Conservation (phyloP, 1,284 basidiomycete genomes). For the Rhodofomes roseus region DNA sequence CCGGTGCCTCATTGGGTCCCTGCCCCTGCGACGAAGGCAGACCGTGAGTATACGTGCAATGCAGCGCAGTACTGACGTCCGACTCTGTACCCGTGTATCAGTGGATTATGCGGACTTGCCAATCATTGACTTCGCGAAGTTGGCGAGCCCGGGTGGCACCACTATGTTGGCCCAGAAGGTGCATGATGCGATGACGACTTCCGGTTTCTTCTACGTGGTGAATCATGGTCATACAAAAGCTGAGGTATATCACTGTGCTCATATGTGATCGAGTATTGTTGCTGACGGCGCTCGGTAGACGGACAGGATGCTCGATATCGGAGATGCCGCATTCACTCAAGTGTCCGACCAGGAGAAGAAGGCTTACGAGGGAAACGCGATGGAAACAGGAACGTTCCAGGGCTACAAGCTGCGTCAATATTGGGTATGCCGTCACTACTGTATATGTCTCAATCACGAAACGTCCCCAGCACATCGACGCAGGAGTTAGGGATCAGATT, state of each 20-base stretch:
- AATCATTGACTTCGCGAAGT: slow-evolving; percentile 58
- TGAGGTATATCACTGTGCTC: slow-evolving; percentile 32
- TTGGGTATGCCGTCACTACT: not conserved
- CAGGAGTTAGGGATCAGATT: slow-evolving; percentile 56
- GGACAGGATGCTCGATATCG: slow-evolving; percentile 53
- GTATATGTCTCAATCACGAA: not conserved
- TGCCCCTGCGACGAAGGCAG: slow-evolving; percentile 28
- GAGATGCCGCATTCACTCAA: slow-evolving; percentile 49
- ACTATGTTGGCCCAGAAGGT: slow-evolving; percentile 44
- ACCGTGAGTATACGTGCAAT: not conserved
- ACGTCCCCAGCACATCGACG: slow-evolving; percentile 43
- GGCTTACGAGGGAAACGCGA: slow-evolving; percentile 44
- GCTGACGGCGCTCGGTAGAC: slow-evolving; percentile 21
- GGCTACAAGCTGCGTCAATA: slow-evolving; percentile 52
- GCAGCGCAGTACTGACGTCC: not conserved
- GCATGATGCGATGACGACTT: slow-evolving; percentile 53
- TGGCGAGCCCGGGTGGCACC: slow-evolving; percentile 43
- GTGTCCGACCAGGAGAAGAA: slow-evolving; percentile 55
- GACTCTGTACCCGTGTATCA: slow-evolving; percentile 22
- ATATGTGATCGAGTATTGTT: not conserved
- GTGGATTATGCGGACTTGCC: slow-evolving; percentile 69
- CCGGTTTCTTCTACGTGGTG: slow-evolving; percentile 62
- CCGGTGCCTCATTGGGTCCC: slow-evolving; percentile 30
- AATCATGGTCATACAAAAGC: slow-evolving; percentile 51
- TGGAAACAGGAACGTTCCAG: slow-evolving; percentile 49